Evolutionary conservation across 352 stramenopile species (phyloP), one percentile per base, ranked within the genome.

Genomic region (Phytopythium aichiense): DNA sequence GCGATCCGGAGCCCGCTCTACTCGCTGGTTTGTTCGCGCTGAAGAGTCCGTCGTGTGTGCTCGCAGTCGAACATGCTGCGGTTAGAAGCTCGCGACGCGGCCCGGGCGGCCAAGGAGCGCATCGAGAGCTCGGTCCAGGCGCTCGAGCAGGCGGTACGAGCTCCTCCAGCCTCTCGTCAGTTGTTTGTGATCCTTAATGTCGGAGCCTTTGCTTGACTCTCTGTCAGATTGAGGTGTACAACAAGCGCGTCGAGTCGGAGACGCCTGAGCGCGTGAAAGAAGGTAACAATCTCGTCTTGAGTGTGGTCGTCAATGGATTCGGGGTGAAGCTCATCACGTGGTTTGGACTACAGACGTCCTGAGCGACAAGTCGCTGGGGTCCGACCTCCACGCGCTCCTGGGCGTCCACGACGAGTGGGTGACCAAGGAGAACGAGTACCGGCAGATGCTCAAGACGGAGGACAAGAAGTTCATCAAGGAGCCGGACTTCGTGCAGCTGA

Each of bases 371-470:
- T 68, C 76, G 30, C 51, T 94, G 12, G 80, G 72, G 2, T 63
- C 67, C 22, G 77, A 74, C 22, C 59, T 92, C 1, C 76, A 90
- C 66, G 63, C 68, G 16, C 30, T 91, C 2, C 40, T 92, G 13
- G 65, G 70, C 12, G 60, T 81, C 23, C 77, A 89, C 57, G 84
- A 95, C 51, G 83, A 90, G 31, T 95, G 87, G 87, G 74, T 92
- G 31, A 61, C 66, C 18, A 95, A 93, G 65, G 87, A 95, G 61
- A 95, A 95, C 52, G 84, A 95, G 56, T 94, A 94, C 57, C 66
- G 87, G 15, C 84, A 91, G 81, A 89, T 95, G 83, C 78, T 95
- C 20, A 95, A 95, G 69, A 92, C 83, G 0, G 87, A 95, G 61
- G 87, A 95, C 71, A 95, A 95, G 63, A 95, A 95, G 52, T 65